Base-by-base conservation (phyloP, 306 rosid genomes). In the Canavalia gladiata region DNA sequence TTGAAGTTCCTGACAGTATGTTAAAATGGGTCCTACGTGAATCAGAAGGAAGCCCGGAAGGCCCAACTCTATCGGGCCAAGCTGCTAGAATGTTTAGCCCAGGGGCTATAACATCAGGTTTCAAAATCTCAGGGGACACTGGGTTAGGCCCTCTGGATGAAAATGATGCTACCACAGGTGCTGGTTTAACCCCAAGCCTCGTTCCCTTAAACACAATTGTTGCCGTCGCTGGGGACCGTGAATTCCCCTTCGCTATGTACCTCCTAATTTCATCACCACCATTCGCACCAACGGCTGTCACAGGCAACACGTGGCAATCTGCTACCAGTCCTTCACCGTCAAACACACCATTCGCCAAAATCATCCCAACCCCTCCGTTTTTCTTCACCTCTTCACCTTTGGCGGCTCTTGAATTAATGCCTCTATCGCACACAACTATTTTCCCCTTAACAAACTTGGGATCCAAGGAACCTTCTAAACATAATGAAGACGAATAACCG, bases 321-420 rank as follows among this genome's bases (percentile, higher is more conserved):
- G 98, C 98, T 1, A 92, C 97, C 47, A 94, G 84, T 0, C 98
- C 98, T 84, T 94, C 98, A 2, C 98, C 98, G 37, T 94, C 98
- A 83, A 92, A 94, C 0, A 90, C 91, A 0, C 91, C 98, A 75
- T 94, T 94, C 0, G 98, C 98, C 7, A 94, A 73, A 45, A 94
- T 89, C 98, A 94, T 94, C 0, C 97, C 98, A 43, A 89, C 39
- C 8, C 98, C 98, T n/a, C 97, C 98, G 0, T 95, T 83, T 86
- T 90, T 92, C 49, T 84, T 90, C 69, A 94, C 98, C 1, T 90
- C 94, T 42, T 89, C 98, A 55, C 98, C 98, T 79, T 94, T 94
- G 0, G 87, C 91, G 51, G 96, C 92, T 68, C 98, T 88, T 11
- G 96, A 92, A 75, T 90, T 94, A 31, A 94, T 92, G 0, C 98